A percentile compares a stretch with the other conserved stretches of the same genome.
These are phyloP conservation scores for Hyaloscypha finlandica DNA, from an alignment of 495 filamentous ascomycete genomes.

Conservation along the genomic window DNA sequence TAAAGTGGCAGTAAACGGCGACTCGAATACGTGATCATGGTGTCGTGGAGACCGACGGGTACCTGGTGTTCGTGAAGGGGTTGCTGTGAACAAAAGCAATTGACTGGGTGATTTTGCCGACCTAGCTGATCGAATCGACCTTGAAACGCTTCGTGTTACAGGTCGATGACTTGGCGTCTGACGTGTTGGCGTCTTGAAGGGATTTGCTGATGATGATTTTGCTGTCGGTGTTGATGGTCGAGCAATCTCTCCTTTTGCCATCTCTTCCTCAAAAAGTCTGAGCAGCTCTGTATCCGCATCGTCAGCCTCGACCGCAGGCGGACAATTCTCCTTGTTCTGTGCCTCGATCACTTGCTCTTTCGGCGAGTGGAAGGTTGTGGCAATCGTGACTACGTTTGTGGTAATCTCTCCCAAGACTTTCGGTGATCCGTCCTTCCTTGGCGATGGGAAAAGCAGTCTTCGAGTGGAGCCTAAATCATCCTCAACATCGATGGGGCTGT, in stretches of 20 bases:
- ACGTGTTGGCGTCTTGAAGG: constrained; percentile 58
- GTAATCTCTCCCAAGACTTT: constrained; percentile 61
- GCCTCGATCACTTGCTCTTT: constrained; percentile 35
- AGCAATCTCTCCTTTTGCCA: constrained; percentile 41
- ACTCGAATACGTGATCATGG: constrained; percentile 40
- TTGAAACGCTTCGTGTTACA: constrained; percentile 56
- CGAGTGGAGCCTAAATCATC: constrained; percentile 64
- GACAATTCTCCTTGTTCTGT: constrained; percentile 44
- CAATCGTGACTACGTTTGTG: constrained; percentile 56
- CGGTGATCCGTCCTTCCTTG: constrained; percentile 58
- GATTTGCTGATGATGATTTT: constrained; percentile 45
- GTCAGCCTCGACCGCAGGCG: constrained; percentile 18
- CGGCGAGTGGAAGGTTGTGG: constrained; percentile 36
- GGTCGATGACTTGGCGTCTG: constrained; percentile 58
- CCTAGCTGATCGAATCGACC: constrained; percentile 47
- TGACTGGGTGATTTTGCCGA: constrained; percentile 35
- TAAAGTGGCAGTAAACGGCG: constrained; percentile 62
- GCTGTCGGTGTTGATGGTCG: constrained; percentile 66
- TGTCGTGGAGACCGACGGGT: constrained; percentile 43
- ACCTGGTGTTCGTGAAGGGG: constrained; percentile 42
- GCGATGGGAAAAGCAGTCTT: constrained; percentile 78
- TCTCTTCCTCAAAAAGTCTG: constrained; percentile 58
- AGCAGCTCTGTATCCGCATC: constrained; percentile 52
- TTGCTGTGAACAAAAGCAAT: constrained; percentile 35
- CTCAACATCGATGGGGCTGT: constrained; percentile 65